Evolutionary conservation across 2,329 filamentous ascomycete genomes (phyloP), one percentile per base, ranked within the genome.

Genomic region (Cordyceps militaris): DNA sequence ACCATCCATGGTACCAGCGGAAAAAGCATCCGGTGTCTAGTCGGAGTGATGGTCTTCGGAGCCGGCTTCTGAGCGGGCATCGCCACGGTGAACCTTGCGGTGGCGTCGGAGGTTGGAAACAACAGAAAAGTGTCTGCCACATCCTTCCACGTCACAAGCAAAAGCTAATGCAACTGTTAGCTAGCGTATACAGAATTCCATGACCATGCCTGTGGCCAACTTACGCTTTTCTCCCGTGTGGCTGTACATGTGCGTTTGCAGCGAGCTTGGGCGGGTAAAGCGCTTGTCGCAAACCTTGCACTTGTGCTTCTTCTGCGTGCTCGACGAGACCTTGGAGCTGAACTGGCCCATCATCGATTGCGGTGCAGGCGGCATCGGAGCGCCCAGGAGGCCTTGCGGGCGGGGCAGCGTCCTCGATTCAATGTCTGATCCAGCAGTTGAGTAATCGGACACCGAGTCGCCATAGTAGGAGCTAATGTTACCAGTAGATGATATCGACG

Each of bases 271-370:
- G 56, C 93, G 84, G 2, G 93, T 97, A 72, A 97, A 97, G 44
- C 93, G 86, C 81, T 97, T 97, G 74, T 97, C 93, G 78, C 93
- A 97, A 60, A 97, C 89, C 76, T 96, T 97, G 83, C 93, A 97
- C 79, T 97, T 97, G 78, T 97, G 94, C 80, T 97, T 97, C 85
- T 97, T 97, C 71, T 97, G 91, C 10, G 93, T 94, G 75, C 91
- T 96, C 19, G 90, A 92, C 0, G 91, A 92, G 54, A 97, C 87
- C 75, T 97, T 97, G 62, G 93, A 97, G 74, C 90, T 97, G 76
- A 97, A 97, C 67, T 96, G 92, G 54, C 91, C 86, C 94, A 99
- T 99, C 91, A 99, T 97, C 0, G 92, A 95, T 69, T 95, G 89
- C 1, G 91, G 92, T 19, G 91, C 91, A 1, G 91, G 91, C 1